Base-by-base conservation (phyloP, 2,329 filamentous ascomycete genomes). In the Fusarium nisikadoi region DNA sequence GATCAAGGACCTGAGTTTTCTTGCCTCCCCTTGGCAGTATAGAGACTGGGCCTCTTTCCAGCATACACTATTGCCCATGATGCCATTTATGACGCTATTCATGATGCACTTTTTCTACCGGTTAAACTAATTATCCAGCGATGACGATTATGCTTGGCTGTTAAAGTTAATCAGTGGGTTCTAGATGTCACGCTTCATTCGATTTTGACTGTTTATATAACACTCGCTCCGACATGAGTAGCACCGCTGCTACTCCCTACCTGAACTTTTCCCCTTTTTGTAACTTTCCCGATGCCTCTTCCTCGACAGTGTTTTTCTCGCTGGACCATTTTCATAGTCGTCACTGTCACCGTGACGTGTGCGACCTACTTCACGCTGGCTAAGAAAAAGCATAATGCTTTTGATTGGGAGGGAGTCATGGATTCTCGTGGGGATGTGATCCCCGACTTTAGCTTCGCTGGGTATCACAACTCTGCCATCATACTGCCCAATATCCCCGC, bases 391-490 rank as follows among this genome's bases (percentile, higher is more conserved):
- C 54, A 31, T n/a, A 36, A 71, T 42, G 35, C 36, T 1, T 70
- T 73, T 12, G 67, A 75, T n/a, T 75, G 72, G 72, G 33, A 35
- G 7, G 42, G 27, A 14, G 54, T 75, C 14, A 43, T 33, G 19
- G 73, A 23, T 12, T 12, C 47, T 25, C 57, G 52, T 3, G 74
- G 72, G 2, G 74, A 76, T 31, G n/a, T 42, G 1, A 20, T 76
- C 4, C 74, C 74, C 3, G 74, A 76, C 38, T 76, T 76, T 13
- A 76, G 74, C 25, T 76, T 55, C 53, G 54, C 68, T 17, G 74
- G 74, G 0, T 76, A 76, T 19, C 74, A 64, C 19, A 60, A 49
- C 20, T 76, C 74, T 3, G 62, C 72, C 8, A 58, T 50, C 14
- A 64, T 60, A 36, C 23, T 76, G 6, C 74, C 72, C 7, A n/a